Base-by-base conservation (phyloP, 1,284 basidiomycete genomes). In the Mrakiaceae sp. region DNA sequence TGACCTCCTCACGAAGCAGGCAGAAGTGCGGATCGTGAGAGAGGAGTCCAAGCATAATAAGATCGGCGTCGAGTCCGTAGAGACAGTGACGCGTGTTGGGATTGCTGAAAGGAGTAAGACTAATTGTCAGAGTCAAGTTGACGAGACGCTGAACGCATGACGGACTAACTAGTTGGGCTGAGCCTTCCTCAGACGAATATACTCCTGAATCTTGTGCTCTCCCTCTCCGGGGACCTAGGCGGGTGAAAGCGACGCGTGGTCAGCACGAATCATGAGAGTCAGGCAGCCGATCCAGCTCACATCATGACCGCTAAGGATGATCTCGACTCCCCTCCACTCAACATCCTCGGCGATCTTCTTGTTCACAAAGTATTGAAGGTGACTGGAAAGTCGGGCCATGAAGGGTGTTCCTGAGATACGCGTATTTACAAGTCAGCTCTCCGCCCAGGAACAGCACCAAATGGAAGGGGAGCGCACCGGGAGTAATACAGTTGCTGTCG, bases 121-220 rank as follows among this genome's bases (percentile, higher is more conserved):
- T 39, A 58, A 5, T 4, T 39, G 64, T 64, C 51, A 55, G 44
- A 8, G n/a, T 27, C 4, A 7, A 11, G 4, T 40, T 5, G 11
- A 11, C 42, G 27, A 11, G 11, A 11, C 4, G 50, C 5, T 5
- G 48, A 14, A 63, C 4, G 10, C 53, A 14, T 10, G 10, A 27
- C 5, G 9, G 39, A 69, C 71, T 64, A 52, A 75, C 74, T 98
- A 96, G 74, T 89, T 88, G 8, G 89, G 89, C 76, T 98, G 96
- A 42, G 96, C 93, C 72, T 95, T 90, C 66, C 86, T 86, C 68
- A 92, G 79, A 60, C 96, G 87, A 73, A 99, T 98, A 77, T 95
- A 98, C 76, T 98, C 96, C 88, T 98, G 98, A 71, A 99, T 95
- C 81, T 99, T 99, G 83, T 99, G 96, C 75, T 99, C 96, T 68